phyloP scores from a whole-genome alignment of 192 early-diverging fungal genomes.

The Coemansia sp. region DNA sequence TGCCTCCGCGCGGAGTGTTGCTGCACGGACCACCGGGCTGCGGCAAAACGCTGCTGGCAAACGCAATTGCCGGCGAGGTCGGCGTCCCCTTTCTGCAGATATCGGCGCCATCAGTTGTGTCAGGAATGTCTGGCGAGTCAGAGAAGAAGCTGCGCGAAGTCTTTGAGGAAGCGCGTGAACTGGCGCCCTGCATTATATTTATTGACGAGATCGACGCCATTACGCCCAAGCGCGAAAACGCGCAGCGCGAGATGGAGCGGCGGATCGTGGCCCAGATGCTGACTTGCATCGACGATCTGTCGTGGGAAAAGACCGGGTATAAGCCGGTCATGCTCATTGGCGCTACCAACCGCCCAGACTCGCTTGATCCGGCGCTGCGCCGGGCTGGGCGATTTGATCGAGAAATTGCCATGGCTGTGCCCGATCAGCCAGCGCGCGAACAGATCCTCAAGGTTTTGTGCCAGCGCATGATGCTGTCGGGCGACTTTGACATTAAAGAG shows the following conservation, averaged over 20 bases:
- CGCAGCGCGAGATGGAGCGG: constrained; percentile 94
- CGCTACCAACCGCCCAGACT: constrained; percentile 87
- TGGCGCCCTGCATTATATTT: constrained; percentile 90
- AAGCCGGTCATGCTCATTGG: constrained; percentile 90
- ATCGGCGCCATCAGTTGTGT: constrained; percentile 91
- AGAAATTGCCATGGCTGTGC: constrained; percentile 85
- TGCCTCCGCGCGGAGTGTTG: constrained; percentile 91
- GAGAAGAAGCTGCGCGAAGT: constrained; percentile 98
- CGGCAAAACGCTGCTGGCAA: constrained; percentile 92
- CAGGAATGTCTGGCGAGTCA: constrained; percentile 97
- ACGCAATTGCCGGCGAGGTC: constrained; percentile 95
- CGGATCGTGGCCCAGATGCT: constrained; percentile 95
- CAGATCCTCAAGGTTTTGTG: constrained; percentile 54
- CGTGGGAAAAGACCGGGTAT: constrained; percentile 82
- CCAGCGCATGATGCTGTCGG: constrained; percentile 70
- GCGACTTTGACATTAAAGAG: constrained; percentile 73
- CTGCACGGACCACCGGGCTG: constrained; percentile 97
- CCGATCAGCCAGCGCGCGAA: constrained; percentile 82
- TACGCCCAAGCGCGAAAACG: constrained; percentile 71
- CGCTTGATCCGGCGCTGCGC: constrained; percentile 77
- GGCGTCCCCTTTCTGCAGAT: constrained; percentile 91
- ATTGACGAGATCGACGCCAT: constrained; percentile 99
- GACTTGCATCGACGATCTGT: constrained; percentile 93
- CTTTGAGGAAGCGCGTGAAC: constrained; percentile 90
- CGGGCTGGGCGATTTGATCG: constrained; percentile 86